Base-by-base conservation (phyloP, 139 green algal genomes). In the Chlamydomonas asymmetrica region DNA sequence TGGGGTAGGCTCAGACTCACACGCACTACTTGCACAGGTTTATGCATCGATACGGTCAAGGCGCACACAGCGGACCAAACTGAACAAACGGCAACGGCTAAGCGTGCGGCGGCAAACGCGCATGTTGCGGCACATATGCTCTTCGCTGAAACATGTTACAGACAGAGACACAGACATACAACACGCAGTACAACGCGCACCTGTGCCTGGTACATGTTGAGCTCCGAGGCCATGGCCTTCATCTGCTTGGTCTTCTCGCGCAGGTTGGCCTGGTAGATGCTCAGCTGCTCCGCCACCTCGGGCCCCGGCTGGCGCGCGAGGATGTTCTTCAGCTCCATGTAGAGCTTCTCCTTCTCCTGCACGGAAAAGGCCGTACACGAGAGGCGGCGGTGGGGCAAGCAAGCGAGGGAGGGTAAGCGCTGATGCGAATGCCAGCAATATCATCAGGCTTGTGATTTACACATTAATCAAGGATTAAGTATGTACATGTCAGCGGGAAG, bases 161-260 rank as follows among this genome's bases (percentile, higher is more conserved):
- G n/a, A n/a, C n/a, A n/a, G n/a, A n/a, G n/a, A n/a, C n/a, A n/a
- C n/a, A n/a, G n/a, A n/a, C n/a, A n/a, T 69, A 31, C 41, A 35
- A 49, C 20, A 49, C 9, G 38, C 63, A 70, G 25, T 45, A 31
- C 63, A 48, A 35, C 4, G 4, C 84, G 68, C 31, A 85, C 81
- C 81, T 97, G 89, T 29, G 90, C 90, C 82, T 96, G 90, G 80
- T 95, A 93, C 92, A 97, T 97, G 84, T 96, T 97, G 59, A 98
- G 90, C 86, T 98, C 94, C 7, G 68, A 84, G 0, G 90, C 88
- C 87, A 98, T 94, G 10, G 88, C 85, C 88, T 97, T 97, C 78
- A 98, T 92, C 83, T 97, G 92, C 84, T 96, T 95, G 2, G 90
- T 94, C 86, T 98, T 97, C 73, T 97, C 92, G 10, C 90, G 82